These are phyloP conservation scores for Eimeria brunetti DNA, from an alignment of 169 alveolate genomes.

Conservation along the genomic window DNA sequence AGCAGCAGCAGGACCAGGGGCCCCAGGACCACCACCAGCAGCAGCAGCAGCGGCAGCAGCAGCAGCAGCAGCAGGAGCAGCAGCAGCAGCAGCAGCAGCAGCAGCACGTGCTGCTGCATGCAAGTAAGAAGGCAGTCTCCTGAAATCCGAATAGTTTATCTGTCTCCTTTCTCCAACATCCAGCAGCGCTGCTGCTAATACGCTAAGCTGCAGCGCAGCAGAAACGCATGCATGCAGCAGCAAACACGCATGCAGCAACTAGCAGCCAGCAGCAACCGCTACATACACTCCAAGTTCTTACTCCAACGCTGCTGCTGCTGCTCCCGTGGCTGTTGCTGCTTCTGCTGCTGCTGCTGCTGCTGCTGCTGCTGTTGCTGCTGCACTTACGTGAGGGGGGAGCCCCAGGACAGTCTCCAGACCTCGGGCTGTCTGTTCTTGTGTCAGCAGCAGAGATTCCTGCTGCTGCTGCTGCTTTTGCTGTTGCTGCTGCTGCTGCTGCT, in stretches of 20 bases:
- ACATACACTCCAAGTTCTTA: background rate
- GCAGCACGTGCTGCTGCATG: constrained; percentile 71
- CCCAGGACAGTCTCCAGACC: constrained; percentile 57
- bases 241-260: constrained; percentile 6
- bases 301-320: background rate
- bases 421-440: constrained; percentile 26
- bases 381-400: constrained; percentile 17
- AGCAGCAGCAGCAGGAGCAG: background rate
- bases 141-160: constrained; percentile 12
- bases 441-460: constrained; percentile 13
- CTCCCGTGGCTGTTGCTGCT: background rate
- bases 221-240: constrained; percentile 44
- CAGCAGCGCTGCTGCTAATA: constrained; percentile 25
- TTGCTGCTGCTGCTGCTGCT: background rate
- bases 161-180: background rate
- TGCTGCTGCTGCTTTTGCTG: background rate
- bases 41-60: background rate
- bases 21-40: background rate
- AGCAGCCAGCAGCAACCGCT: constrained; percentile 29
- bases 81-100: constrained; percentile 38
- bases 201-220: constrained; percentile 58
- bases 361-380: constrained; percentile 27
- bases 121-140: constrained; percentile 46
- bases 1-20: background rate
- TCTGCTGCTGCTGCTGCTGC: constrained; percentile 38